A percentile compares a stretch with the other conserved stretches of the same genome.
Evolutionary conservation across 2,329 filamentous ascomycete species (phyloP).

Genomic region (Monosporascus sp.): DNA sequence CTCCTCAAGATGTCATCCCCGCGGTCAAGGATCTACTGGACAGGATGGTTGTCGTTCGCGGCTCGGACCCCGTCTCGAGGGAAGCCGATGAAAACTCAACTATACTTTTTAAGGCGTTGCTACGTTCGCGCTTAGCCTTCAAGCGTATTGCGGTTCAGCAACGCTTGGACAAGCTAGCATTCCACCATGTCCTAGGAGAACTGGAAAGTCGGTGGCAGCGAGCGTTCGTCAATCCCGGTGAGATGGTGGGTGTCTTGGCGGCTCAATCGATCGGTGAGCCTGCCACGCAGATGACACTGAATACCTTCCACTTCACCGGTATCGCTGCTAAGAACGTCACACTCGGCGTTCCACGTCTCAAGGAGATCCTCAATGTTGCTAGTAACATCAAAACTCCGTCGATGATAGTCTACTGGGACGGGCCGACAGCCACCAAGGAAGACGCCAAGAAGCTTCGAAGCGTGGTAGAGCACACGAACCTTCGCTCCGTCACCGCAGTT

Average conservation of each 20-base stretch:
- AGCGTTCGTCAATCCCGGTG: slow-evolving; percentile 82
- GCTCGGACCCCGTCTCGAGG: slow-evolving; percentile 70
- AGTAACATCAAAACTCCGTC: slow-evolving; percentile 98
- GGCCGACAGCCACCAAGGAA: slow-evolving; percentile 63
- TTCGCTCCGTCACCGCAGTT: slow-evolving; percentile 83
- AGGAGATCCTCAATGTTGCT: slow-evolving; percentile 98
- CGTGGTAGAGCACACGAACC: slow-evolving; percentile 86
- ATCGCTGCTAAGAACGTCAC: slow-evolving; percentile 99
- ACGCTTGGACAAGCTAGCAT: slow-evolving; percentile 82
- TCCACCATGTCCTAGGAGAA: slow-evolving; percentile 87
- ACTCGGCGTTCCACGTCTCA: slow-evolving; percentile 95
- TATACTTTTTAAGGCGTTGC: slow-evolving; percentile 83
- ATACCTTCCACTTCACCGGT: slow-evolving; percentile 99
- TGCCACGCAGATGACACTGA: slow-evolving; percentile 98
- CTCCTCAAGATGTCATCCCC: slow-evolving; percentile 81
- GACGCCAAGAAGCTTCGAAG: slow-evolving; percentile 81
- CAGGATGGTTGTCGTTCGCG: slow-evolving; percentile 79
- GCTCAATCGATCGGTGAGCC: slow-evolving; percentile 98
- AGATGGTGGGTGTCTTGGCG: slow-evolving; percentile 97
- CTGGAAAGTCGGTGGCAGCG: slow-evolving; percentile 83
- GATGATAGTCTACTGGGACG: slow-evolving; percentile 84
- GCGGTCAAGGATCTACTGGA: slow-evolving; percentile 70
- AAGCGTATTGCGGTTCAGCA: slow-evolving; percentile 86
- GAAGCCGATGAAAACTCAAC: slow-evolving; percentile 90
- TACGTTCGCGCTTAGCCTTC: slow-evolving; percentile 86